Conservation (phyloP, 192 early-diverging fungal genomes). For the Mortierella hygrophila region DNA sequence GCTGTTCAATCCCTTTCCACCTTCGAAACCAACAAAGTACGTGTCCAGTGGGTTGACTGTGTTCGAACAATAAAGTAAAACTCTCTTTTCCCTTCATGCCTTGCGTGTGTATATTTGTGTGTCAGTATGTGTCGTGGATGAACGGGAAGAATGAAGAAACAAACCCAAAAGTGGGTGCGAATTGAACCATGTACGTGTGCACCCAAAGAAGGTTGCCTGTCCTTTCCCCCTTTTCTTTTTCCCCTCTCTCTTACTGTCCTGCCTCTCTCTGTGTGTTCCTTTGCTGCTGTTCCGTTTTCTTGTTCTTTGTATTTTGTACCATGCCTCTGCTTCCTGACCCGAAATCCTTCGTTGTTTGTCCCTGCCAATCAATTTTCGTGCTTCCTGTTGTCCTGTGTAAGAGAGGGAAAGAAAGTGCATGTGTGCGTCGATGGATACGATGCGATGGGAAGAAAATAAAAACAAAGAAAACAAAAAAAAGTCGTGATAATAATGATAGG, state of each 20-base stretch:
- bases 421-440: slow-evolving; percentile 3
- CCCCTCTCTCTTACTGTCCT: neutral
- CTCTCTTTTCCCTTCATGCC: neutral
- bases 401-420: neutral
- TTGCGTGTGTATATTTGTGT: no score
- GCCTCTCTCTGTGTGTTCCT: no score
- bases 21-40: neutral
- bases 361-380: slow-evolving; percentile 7
- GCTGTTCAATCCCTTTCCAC: neutral
- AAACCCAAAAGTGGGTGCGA: neutral
- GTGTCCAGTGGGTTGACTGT: neutral
- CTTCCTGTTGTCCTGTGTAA: neutral
- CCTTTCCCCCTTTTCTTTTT: no score
- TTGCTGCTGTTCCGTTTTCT: neutral
- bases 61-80: neutral
- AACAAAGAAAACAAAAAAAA: neutral
- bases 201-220: no score
- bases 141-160: neutral
- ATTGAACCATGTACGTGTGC: neutral
- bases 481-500: neutral
- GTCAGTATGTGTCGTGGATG: neutral
- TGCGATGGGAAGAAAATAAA: slow-evolving; percentile 2
- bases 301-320: neutral
- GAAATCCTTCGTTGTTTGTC: neutral
- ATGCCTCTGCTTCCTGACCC: neutral